phyloP scores from a whole-genome alignment of 257 asterid genomes.

The Haberlea rhodopensis region DNA sequence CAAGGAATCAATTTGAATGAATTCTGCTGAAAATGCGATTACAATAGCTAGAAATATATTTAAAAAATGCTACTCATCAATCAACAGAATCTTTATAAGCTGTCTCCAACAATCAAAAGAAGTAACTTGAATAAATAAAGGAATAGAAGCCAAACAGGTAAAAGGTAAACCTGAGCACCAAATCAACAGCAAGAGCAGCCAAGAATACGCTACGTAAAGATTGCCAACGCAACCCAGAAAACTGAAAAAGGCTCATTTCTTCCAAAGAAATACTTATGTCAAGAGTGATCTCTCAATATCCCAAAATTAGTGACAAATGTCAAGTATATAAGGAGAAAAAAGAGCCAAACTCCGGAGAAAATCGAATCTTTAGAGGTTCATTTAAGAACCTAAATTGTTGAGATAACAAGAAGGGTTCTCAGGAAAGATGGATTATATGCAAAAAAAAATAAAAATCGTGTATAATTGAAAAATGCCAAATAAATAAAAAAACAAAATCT shows the following conservation, averaged over 20 bases:
- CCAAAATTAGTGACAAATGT: background rate
- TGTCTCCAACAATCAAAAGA: background rate
- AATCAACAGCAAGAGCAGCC: background rate
- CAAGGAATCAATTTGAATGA: background rate
- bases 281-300: background rate
- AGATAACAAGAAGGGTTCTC: background rate
- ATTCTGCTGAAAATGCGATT: background rate
- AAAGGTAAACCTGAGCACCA: background rate
- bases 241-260: background rate
- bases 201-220: background rate
- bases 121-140: background rate
- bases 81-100: too few species aligned
- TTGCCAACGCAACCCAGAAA: background rate
- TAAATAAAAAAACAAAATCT: too few species aligned
- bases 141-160: background rate
- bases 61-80: too few species aligned
- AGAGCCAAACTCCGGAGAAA: background rate
- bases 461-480: too few species aligned
- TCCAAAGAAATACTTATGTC: background rate
- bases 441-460: background rate
- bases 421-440: background rate
- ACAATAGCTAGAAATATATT: too few species aligned
- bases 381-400: background rate
- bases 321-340: background rate
- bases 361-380: background rate